Base-by-base conservation (phyloP, 2,329 filamentous ascomycete species). In the Aotearoamyces nothofagi region DNA sequence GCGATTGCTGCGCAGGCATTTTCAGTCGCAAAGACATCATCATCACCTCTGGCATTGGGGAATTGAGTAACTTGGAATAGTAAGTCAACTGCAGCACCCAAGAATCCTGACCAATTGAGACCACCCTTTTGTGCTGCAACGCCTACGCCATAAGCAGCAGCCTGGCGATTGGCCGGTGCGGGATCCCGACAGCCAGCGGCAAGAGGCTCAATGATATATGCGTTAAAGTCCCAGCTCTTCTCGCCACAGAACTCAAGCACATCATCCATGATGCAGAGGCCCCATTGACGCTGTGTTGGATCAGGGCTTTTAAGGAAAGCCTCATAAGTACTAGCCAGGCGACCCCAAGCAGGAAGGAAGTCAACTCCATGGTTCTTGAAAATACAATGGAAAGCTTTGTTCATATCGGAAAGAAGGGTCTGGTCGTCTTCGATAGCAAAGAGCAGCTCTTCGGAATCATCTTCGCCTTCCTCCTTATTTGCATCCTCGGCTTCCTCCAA, bases 371-470 rank as follows among this genome's bases (percentile, higher is more conserved):
- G 84, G 58, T 93, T 86, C 63, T 96, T 96, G 67, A 98, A 98
- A 40, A 98, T 83, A 35, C 84, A 87, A 56, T 98, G 90, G 68
- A 92, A 98, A 1, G 90, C 87, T 63, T 98, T 98, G 70, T 98
- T 98, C 90, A 98, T 98, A 49, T 98, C 90, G 2, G 86, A 93
- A 24, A 98, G 67, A 11, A 98, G 66, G 13, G 84, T 93, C 56
- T 96, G 87, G 50, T 98, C 90, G 42, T 98, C 90, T 53, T 98
- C 90, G 26, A 98, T 86, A 9, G 87, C 90, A 43, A 92, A 78
- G 17, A 92, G 65, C 24, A 77, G 70, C 29, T 94, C 87, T 42
- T 94, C 80, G 10, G 77, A 77, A 34, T 90, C 77, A 45, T 94
- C 86, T 39, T 94, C 87, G 10, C 78, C 86, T 33, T 96, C 87